Evolutionary conservation across 1,139 yeast genomes (phyloP).

Genomic region (Pichia inconspicua): DNA sequence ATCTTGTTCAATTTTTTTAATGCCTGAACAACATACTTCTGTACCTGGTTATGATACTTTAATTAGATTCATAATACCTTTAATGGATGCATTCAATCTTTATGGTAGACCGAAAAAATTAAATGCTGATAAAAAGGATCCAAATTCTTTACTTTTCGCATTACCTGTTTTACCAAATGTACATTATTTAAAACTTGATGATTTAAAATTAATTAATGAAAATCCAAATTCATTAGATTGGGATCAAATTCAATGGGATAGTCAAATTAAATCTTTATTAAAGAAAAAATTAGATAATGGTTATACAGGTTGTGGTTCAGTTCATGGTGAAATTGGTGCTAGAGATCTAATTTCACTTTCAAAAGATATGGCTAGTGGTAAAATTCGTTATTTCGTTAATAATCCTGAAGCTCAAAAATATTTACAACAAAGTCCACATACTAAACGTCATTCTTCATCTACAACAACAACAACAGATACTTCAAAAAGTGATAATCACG

Average conservation of each 20-base stretch:
- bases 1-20: constrained; percentile 76
- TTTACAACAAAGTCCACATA: constrained; percentile 9
- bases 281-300: constrained; percentile 62
- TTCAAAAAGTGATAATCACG: no score
- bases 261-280: constrained; percentile 54
- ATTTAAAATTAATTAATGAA: constrained; percentile 38
- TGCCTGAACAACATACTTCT: constrained; percentile 92
- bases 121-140: constrained; percentile 80
- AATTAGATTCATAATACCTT: constrained; percentile 78
- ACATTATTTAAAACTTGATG: constrained; percentile 66
- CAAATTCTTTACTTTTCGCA: constrained; percentile 75
- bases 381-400: constrained; percentile 10
- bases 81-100: constrained; percentile 75
- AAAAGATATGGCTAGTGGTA: constrained; percentile 21
- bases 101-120: constrained; percentile 88
- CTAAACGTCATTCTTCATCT: constrained; percentile 5
- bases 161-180: constrained; percentile 85
- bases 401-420: constrained; percentile 11
- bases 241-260: constrained; percentile 66
- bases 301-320: constrained; percentile 76
- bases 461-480: no score
- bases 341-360: constrained; percentile 36
- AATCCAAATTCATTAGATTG: constrained; percentile 38
- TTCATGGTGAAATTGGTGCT: constrained; percentile 56
- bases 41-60: constrained; percentile 94